Evolutionary conservation across 148 eudicot genomes (phyloP).

Genomic region (Fagopyrum homotropicum): DNA sequence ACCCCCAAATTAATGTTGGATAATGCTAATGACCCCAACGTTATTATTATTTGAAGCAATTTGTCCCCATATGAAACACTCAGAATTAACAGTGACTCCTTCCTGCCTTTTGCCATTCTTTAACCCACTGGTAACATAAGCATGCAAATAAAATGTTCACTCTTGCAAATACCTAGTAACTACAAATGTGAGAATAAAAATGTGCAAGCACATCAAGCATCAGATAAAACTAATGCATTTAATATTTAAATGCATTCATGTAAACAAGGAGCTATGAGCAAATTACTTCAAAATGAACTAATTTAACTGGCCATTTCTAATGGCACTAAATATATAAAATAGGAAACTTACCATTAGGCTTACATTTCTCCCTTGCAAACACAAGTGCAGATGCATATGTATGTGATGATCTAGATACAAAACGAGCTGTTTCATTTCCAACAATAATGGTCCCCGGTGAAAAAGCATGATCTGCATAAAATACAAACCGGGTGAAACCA

Average conservation of each 20-base stretch:
- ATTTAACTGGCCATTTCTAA: background rate
- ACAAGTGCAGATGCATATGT: conserved; percentile 58
- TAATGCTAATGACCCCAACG: too few relatives aligned
- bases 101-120: background rate
- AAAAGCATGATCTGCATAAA: conserved; percentile 60
- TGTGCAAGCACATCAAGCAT: background rate
- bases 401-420: conserved; percentile 20
- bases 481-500: conserved; percentile 4
- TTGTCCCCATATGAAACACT: background rate
- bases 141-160: background rate
- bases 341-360: conserved; percentile 38
- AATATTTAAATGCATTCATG: background rate
- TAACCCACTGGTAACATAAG: background rate
- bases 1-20: too few relatives aligned
- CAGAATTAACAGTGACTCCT: background rate
- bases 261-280: background rate
- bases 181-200: background rate
- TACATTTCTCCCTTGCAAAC: conserved; percentile 48
- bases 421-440: conserved; percentile 55
- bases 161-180: background rate
- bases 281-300: background rate
- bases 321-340: background rate
- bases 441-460: conserved; percentile 51
- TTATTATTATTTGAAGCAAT: too few relatives aligned
- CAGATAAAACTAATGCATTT: background rate